Evolutionary conservation across 2,329 filamentous ascomycete species (phyloP), one percentile per base, ranked within the genome.

Genomic region (Cercospora beticola): DNA sequence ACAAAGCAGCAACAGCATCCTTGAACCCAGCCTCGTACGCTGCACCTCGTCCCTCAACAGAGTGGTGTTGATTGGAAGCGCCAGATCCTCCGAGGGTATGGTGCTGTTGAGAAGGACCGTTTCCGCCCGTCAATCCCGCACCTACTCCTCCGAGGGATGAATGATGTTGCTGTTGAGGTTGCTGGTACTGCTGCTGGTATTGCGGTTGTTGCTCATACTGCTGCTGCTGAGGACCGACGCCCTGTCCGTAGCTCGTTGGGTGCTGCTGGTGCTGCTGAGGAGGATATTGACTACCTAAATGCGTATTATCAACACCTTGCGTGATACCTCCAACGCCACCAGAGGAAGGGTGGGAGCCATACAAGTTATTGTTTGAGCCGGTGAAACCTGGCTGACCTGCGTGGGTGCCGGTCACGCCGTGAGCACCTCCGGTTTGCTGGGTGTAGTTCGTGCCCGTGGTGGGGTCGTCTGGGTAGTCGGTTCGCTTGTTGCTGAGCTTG

Each of bases 401-500:
- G 43, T 62, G 21, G 36, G 36, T 23, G n/a, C 67, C 67, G 7
- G 36, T 63, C 7, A 59, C 52, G 30, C 36, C 54, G 7, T 60
- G 54, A 9, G 49, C 36, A 43, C 36, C 18, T 52, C 49, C 63
- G 31, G 56, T 62, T 5, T 65, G 61, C 40, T 69, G 65, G 7
- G 62, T 49, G 40, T 63, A 69, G 36, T 71, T 71, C 30, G 59
- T 63, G 28, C 67, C 69, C 10, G 64, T 67, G n/a, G 67, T 7
- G 40, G 69, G 64, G 14, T 71, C 64, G 26, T 71, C 69, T 43
- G 69, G 69, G n/a, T 64, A 57, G 56, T 64, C 60, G 16, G 66
- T 57, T 28, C 69, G 56, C 59, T 64, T 66, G 43, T 28, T 52
- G 46, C 40, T 60, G 40, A 68, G 58, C 43, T 63, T 68, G 36